phyloP scores from a whole-genome alignment of 805 yeast genomes.

The Kodamaea hsintzibuensis region DNA sequence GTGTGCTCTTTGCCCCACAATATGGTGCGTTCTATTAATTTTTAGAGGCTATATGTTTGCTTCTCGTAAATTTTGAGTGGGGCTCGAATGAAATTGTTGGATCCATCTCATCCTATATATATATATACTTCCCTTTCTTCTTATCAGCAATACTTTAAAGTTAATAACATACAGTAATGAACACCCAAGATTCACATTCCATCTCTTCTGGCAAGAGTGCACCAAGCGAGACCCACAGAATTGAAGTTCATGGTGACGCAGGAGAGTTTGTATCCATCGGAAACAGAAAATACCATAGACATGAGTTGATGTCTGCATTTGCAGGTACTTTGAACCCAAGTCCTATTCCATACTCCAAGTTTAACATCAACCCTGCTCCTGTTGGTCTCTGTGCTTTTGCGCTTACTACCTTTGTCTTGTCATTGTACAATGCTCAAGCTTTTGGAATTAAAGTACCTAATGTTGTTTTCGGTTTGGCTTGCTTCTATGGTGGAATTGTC shows the following conservation, averaged over 20 bases:
- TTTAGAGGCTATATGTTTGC: not conserved
- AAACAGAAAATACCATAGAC: slow-evolving; percentile 44
- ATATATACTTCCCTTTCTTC: not conserved
- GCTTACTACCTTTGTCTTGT: slow-evolving; percentile 47
- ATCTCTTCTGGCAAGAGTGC: slow-evolving; percentile 1
- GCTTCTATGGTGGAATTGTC: slow-evolving; percentile 52
- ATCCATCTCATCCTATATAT: not conserved
- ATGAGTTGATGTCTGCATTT: slow-evolving; percentile 62
- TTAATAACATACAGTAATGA: not conserved
- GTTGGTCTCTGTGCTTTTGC: slow-evolving; percentile 54
- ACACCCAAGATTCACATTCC: slow-evolving; percentile 9
- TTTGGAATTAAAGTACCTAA: slow-evolving; percentile 45
- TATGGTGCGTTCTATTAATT: not conserved
- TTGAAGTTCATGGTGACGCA: slow-evolving; percentile 32
- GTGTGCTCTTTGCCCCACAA: not conserved
- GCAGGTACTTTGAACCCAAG: slow-evolving; percentile 58
- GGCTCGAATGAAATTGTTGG: not conserved
- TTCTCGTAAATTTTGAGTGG: not conserved
- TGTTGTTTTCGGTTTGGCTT: slow-evolving; percentile 45
- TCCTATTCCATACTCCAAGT: slow-evolving; percentile 44
- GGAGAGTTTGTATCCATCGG: slow-evolving; percentile 44
- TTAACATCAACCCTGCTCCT: slow-evolving; percentile 55
- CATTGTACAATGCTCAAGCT: slow-evolving; percentile 48
- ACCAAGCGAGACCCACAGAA: slow-evolving; percentile 6
- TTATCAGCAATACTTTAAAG: not conserved